A percentile compares a stretch with the other conserved stretches of the same genome.
Conservation (phyloP, 2,329 filamentous ascomycete species). For the Cladosporium sp. region DNA sequence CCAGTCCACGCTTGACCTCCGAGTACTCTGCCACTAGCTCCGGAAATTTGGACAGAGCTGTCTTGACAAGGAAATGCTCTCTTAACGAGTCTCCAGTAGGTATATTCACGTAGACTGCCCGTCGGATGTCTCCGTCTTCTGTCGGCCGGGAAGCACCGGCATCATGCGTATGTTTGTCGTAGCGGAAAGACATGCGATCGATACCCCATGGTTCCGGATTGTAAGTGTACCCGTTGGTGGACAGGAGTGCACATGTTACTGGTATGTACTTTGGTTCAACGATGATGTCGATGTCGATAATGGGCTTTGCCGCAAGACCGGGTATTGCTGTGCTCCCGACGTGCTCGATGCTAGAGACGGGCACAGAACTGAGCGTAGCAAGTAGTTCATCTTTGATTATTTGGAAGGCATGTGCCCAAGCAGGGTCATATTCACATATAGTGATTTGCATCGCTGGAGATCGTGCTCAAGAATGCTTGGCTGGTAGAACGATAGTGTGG, state of each 20-base stretch:
- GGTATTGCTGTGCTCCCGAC: conserved; percentile 6
- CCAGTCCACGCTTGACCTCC: neutral
- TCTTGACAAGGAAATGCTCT: neutral
- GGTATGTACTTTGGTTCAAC: conserved; percentile 2
- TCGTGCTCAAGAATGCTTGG: neutral
- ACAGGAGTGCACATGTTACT: neutral
- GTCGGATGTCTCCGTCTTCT: conserved; percentile 7
- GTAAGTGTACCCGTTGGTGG: conserved; percentile 5
- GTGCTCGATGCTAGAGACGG: conserved; percentile 2
- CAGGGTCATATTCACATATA: conserved; percentile 1
- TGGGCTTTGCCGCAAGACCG: neutral
- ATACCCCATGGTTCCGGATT: neutral
- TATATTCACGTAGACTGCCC: conserved; percentile 3
- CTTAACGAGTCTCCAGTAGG: neutral
- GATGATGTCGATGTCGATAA: conserved; percentile 5
- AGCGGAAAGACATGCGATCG: conserved; percentile 7
- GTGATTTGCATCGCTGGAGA: neutral
- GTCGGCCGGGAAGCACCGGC: neutral
- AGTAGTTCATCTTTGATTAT: neutral
- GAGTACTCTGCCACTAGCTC: neutral
- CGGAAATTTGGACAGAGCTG: neutral
- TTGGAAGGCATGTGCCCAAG: neutral
- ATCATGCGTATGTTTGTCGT: conserved; percentile 1
- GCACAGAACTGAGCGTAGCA: neutral
- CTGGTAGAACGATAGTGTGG: neutral